A percentile compares a stretch with the other conserved stretches of the same genome.
These are phyloP conservation scores for Nothophytophthora sp. DNA, from an alignment of 352 stramenopile species.

Conservation along the genomic window DNA sequence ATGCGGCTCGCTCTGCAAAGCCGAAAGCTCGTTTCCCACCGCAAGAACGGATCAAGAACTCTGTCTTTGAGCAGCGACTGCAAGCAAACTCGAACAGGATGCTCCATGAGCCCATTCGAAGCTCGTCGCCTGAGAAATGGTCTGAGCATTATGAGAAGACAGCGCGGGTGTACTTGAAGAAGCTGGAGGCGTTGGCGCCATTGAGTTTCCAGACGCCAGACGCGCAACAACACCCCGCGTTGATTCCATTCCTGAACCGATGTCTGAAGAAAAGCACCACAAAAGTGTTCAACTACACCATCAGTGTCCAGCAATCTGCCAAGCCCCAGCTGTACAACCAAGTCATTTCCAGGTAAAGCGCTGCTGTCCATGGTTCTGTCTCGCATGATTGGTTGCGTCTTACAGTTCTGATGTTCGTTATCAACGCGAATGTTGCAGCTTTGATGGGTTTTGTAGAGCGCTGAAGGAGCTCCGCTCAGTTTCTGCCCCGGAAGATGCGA, in stretches of 20 bases:
- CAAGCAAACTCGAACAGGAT: slow-evolving; percentile 11
- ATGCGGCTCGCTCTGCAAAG: slow-evolving; percentile 15
- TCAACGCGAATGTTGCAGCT: slow-evolving; percentile 25
- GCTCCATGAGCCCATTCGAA: slow-evolving; percentile 24
- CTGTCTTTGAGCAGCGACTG: slow-evolving; percentile 16
- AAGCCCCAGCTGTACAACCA: slow-evolving; percentile 31
- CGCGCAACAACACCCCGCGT: slow-evolving; percentile 2
- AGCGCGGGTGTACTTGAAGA: slow-evolving; percentile 38
- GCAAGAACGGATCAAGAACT: not conserved
- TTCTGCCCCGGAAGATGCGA: slow-evolving; percentile 7
- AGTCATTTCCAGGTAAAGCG: slow-evolving; percentile 44
- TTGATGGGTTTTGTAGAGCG: slow-evolving; percentile 24
- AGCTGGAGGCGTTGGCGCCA: slow-evolving; percentile 23
- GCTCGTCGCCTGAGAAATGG: slow-evolving; percentile 6
- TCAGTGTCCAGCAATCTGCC: slow-evolving; percentile 19
- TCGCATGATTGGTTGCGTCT: not conserved
- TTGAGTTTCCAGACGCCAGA: slow-evolving; percentile 11
- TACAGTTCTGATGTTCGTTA: slow-evolving; percentile 2
- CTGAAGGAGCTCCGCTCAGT: slow-evolving; percentile 20
- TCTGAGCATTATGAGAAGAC: slow-evolving; percentile 29
- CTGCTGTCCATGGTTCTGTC: no score
- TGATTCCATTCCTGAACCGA: slow-evolving; percentile 37
- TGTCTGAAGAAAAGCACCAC: slow-evolving; percentile 43
- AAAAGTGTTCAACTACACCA: slow-evolving; percentile 45
- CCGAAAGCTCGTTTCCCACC: not conserved